These are phyloP conservation scores for Trichophyton mentagrophytes DNA, from an alignment of 2,329 filamentous ascomycete genomes.

Conservation along the genomic window DNA sequence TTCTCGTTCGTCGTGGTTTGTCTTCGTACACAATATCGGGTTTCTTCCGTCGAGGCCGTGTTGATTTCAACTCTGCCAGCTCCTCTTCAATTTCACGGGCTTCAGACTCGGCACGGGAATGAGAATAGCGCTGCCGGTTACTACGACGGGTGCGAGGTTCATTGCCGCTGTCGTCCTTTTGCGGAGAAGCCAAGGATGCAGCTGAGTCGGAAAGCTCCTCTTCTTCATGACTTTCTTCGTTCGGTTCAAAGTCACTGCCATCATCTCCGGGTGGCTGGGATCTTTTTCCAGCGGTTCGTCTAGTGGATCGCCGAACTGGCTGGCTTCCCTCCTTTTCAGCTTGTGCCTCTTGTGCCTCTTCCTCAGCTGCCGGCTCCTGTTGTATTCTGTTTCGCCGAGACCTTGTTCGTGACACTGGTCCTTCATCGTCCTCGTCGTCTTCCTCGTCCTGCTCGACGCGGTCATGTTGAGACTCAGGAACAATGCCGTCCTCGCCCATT, in stretches of 20 bases:
- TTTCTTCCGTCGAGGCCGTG: slow-evolving; percentile 29
- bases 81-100: slow-evolving; percentile 48
- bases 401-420: slow-evolving; percentile 36
- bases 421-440: slow-evolving; percentile 41
- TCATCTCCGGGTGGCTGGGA: slow-evolving; percentile 39
- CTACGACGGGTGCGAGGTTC: slow-evolving; percentile 38
- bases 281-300: slow-evolving; percentile 29
- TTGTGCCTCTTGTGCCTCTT: slow-evolving; percentile 20
- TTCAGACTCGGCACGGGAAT: slow-evolving; percentile 37
- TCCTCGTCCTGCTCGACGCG: slow-evolving; percentile 24
- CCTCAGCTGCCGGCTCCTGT: slow-evolving; percentile 20
- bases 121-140: slow-evolving; percentile 35
- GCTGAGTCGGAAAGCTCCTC: slow-evolving; percentile 43
- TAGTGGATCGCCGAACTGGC: slow-evolving; percentile 27
- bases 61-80: slow-evolving; percentile 37
- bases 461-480: slow-evolving; percentile 32
- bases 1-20: slow-evolving; percentile 43
- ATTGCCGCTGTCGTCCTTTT: slow-evolving; percentile 34
- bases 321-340: slow-evolving; percentile 15
- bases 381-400: slow-evolving; percentile 15
- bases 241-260: slow-evolving; percentile 52
- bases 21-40: slow-evolving; percentile 27
- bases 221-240: slow-evolving; percentile 37
- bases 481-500: slow-evolving; percentile 26
- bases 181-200: slow-evolving; percentile 30